Base-by-base conservation (phyloP, 768 basidiomycete genomes). In the Strobilomyces dryophilus region DNA sequence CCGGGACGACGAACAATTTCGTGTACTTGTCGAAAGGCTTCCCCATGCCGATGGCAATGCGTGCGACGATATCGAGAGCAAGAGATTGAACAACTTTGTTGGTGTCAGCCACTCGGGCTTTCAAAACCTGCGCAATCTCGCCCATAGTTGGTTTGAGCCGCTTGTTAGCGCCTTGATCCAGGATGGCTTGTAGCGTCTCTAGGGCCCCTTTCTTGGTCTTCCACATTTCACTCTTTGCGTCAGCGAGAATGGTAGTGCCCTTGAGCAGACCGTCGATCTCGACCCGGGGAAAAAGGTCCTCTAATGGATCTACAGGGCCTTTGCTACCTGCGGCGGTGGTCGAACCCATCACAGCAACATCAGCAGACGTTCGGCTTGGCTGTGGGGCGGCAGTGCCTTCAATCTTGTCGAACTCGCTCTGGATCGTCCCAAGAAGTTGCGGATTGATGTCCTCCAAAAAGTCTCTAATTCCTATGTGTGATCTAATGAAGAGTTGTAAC, bases 171-270 rank as follows among this genome's bases (percentile, higher is more conserved):
- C 91, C 90, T 71, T 93, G 88, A 63, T 98, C 95, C 32, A 99
- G 72, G 53, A 92, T 79, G 0, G 81, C 83, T 63, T 92, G 87
- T 17, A 98, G 69, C 0, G 76, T 74, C 68, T 98, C 97, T 53
- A 98, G 76, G 4, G 91, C 94, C 63, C 98, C 95, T 68, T 99
- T 99, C 72, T 95, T 87, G 1, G 82, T 84, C 74, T 98, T 98
- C 95, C 95, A 99, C 0, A 92, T 86, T 58, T 95, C 95, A 60
- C 85, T 95, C 73, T 92, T 94, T 10, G 86, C 78, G 61, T 93
- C 92, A 2, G 84, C 76, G 15, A 97, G 71, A 44, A 95, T 87
- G 5, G 85, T 83, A 1, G 92, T 92, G 21, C 87, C 87, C 57
- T 87, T 87, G 49, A 98, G 74, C 24, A 99, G 70, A 49, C 81